A percentile compares a stretch with the other conserved stretches of the same genome.
Conservation (phyloP, 176 grass and related monocot species). For the Carex cristatella region DNA sequence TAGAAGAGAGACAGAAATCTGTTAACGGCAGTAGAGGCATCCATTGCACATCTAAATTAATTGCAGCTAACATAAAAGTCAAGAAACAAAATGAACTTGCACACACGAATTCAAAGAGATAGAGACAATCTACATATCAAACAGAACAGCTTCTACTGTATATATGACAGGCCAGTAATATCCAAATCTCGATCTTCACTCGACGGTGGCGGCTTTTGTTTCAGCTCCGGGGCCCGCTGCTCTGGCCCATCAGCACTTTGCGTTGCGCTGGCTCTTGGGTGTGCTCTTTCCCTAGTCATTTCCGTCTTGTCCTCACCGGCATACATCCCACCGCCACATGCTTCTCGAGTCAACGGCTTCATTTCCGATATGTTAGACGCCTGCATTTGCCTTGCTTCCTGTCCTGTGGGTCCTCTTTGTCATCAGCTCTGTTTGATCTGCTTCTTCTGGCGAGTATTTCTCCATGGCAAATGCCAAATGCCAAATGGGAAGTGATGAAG, state of each 20-base stretch:
- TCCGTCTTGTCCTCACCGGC: conserved; percentile 33
- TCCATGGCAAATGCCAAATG: conserved; percentile 21
- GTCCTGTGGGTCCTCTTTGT: conserved; percentile 14
- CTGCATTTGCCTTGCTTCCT: conserved; percentile 25
- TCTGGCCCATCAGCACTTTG: conserved; percentile 66
- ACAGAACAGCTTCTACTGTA: conserved; percentile 43
- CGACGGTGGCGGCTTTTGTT: conserved; percentile 53
- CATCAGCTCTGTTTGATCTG: conserved; percentile 1
- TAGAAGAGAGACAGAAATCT: too few species aligned
- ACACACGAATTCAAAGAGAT: background rate
- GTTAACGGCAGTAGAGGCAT: too few species aligned
- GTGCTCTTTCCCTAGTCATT: background rate
- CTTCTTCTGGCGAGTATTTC: conserved; percentile 36
- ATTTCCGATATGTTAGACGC: conserved; percentile 62
- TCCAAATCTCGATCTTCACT: conserved; percentile 80
- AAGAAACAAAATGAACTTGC: background rate
- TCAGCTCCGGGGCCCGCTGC: conserved; percentile 20
- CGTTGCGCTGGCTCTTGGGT: conserved; percentile 40
- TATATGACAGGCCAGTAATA: conserved; percentile 76
- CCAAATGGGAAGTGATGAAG: background rate
- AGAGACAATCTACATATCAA: background rate
- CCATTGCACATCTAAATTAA: too few species aligned
- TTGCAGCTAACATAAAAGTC: background rate
- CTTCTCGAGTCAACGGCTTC: conserved; percentile 68
- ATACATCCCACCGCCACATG: conserved; percentile 82